phyloP scores from a whole-genome alignment of 2,329 filamentous ascomycete species.

The Sclerotinia trifoliorum region DNA sequence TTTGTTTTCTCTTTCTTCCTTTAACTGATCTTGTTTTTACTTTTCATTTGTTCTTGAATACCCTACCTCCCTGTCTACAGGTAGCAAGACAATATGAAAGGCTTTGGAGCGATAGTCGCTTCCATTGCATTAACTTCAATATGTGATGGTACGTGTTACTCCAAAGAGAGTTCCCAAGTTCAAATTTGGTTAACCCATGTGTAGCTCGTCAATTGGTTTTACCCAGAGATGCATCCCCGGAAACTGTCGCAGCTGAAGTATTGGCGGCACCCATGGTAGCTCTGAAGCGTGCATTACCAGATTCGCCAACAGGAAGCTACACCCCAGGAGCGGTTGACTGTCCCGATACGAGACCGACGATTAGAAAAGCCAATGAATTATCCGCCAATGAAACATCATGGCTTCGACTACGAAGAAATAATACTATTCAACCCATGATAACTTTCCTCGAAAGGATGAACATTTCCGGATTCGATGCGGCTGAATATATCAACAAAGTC shows the following conservation, averaged over 20 bases:
- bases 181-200: slow-evolving; percentile 40
- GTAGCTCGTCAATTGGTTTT: slow-evolving; percentile 7
- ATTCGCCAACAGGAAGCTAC: slow-evolving; percentile 60
- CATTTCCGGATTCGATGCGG: slow-evolving; percentile 77
- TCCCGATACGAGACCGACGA: slow-evolving; percentile 64
- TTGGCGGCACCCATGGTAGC: slow-evolving; percentile 30
- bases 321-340: slow-evolving; percentile 67
- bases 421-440: slow-evolving; percentile 72
- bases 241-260: slow-evolving; percentile 32
- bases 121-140: slow-evolving; percentile 16
- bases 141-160: slow-evolving; percentile 10
- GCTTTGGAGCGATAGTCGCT: slow-evolving; percentile 4
- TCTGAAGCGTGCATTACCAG: slow-evolving; percentile 36
- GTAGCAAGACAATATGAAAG: slow-evolving; percentile 18
- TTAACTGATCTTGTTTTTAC: neutral
- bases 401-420: slow-evolving; percentile 68
- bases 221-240: slow-evolving; percentile 33
- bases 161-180: neutral
- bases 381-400: slow-evolving; percentile 71
- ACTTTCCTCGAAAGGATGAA: slow-evolving; percentile 69
- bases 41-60: neutral
- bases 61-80: neutral
- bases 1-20: neutral
- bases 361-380: slow-evolving; percentile 62
- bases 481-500: slow-evolving; percentile 63